Base-by-base conservation (phyloP, 2,329 filamentous ascomycete genomes). In the Colletotrichum incanum region DNA sequence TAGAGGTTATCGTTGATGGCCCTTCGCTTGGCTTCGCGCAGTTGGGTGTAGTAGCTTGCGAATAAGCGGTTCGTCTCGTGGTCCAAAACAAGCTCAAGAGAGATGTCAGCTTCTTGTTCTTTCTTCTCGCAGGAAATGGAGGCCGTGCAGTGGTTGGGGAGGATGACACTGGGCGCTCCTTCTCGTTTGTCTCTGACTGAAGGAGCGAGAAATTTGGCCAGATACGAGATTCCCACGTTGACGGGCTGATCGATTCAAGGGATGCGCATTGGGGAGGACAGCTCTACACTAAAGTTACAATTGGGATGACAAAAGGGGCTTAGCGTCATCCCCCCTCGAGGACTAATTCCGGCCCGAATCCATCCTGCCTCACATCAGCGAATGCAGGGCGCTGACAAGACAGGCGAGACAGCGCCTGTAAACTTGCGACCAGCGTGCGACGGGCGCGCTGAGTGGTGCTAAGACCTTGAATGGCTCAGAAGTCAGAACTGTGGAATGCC, bases 191-290 rank as follows among this genome's bases (percentile, higher is more conserved):
- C 67, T 71, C 58, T 73, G 49, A 50, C 41, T 55, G 67, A 67
- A 58, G 62, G 71, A 73, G 49, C 34, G 59, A 61, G 60, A 49
- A 72, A 72, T 59, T 72, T 72, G 65, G 67, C 67, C 67, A 73
- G 67, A 67, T 73, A 73, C 67, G 67, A 71, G 61, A 47, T 62
- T 73, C 71, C 62, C 47, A 62, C 55, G 49, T 61, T 58, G 67
- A 47, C 55, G 31, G 71, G 45, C 67, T 68, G 55, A n/a, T 66
- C 55, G 39, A 65, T 61, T 71, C 61, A 73, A 71, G 71, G 71
- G 71, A 71, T 56, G 67, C 67, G 70, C 70, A 54, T 55, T 45
- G 65, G 60, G 49, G 70, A 64, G 70, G 65, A 72, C 70, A 72
- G 70, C 70, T 70, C 65, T 65, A 60, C 70, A 65, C 59, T 60